Percentiles rank a stretch among this genome's conserved stretches.
Evolutionary conservation across 768 basidiomycete species (phyloP).

Genomic region (Filobasidium wieringae): DNA sequence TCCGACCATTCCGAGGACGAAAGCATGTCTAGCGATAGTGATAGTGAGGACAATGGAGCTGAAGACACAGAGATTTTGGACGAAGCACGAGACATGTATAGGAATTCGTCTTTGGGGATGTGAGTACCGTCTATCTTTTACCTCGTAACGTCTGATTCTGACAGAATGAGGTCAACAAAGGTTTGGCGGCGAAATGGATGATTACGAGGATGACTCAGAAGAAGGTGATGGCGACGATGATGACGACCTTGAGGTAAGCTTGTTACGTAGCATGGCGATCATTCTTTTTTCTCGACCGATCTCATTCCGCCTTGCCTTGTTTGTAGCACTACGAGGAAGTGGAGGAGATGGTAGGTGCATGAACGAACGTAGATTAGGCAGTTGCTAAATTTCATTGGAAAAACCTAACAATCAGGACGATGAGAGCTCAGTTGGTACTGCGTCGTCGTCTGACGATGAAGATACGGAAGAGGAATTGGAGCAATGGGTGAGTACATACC

Average conservation of each 20-base stretch:
- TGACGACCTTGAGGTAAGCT: constrained; percentile 21
- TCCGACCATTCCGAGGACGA: constrained; percentile 50
- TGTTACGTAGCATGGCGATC: too few relatives aligned
- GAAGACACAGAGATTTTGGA: constrained; percentile 48
- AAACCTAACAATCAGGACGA: constrained; percentile 19
- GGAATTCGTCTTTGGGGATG: constrained; percentile 94
- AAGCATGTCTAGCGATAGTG: constrained; percentile 40
- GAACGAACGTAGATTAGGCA: background rate
- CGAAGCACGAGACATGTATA: constrained; percentile 79
- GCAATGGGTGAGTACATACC: background rate
- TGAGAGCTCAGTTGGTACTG: constrained; percentile 7
- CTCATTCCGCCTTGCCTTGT: background rate
- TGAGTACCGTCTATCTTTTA: constrained; percentile 37
- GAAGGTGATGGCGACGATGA: constrained; percentile 51
- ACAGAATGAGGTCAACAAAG: constrained; percentile 1
- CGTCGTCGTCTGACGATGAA: background rate
- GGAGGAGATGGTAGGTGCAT: constrained; percentile 23
- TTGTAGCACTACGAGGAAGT: constrained; percentile 20
- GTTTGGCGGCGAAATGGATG: constrained; percentile 40
- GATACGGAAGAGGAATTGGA: background rate
- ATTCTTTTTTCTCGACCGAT: too few relatives aligned
- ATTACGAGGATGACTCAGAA: constrained; percentile 50
- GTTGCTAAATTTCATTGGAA: too few relatives aligned
- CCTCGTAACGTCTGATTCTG: background rate
- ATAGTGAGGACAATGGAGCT: constrained; percentile 40